These are phyloP conservation scores for Populus tremula DNA, from an alignment of 345 rosid species.

Conservation along the genomic window DNA sequence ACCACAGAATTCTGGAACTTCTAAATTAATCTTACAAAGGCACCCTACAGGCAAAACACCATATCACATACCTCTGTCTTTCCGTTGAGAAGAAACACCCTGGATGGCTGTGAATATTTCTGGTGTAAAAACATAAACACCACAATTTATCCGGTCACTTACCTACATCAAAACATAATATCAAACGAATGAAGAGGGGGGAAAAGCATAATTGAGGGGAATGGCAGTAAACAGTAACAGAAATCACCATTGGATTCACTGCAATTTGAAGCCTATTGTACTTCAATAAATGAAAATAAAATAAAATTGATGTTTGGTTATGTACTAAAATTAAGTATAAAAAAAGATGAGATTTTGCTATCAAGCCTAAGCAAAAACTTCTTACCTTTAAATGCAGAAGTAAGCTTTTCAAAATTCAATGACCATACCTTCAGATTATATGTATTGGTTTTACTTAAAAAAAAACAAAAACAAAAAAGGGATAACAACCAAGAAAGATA, in stretches of 20 bases:
- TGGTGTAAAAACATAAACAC: conserved; percentile 32
- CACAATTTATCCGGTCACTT: conserved; percentile 34
- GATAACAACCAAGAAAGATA: not conserved
- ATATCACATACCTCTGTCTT: conserved; percentile 29
- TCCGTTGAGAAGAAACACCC: conserved; percentile 27
- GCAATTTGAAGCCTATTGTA: not conserved
- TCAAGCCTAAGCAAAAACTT: not conserved
- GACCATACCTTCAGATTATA: not conserved
- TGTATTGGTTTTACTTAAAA: not conserved
- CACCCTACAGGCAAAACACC: not conserved
- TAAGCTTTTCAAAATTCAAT: not conserved
- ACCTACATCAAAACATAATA: conserved; percentile 15
- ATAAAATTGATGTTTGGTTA: not conserved
- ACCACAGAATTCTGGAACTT: not conserved
- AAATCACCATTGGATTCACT: not conserved
- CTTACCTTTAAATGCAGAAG: not conserved
- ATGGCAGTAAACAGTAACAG: not conserved
- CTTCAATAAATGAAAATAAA: not conserved
- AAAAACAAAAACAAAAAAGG: not conserved
- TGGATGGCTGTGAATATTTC: conserved; percentile 30
- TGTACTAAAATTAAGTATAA: not conserved
- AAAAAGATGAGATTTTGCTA: not conserved
- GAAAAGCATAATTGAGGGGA: not conserved
- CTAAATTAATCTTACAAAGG: not conserved
- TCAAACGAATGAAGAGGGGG: not conserved